Conservation (phyloP, 441 rosid species). For the Bruguiera hainesii region DNA sequence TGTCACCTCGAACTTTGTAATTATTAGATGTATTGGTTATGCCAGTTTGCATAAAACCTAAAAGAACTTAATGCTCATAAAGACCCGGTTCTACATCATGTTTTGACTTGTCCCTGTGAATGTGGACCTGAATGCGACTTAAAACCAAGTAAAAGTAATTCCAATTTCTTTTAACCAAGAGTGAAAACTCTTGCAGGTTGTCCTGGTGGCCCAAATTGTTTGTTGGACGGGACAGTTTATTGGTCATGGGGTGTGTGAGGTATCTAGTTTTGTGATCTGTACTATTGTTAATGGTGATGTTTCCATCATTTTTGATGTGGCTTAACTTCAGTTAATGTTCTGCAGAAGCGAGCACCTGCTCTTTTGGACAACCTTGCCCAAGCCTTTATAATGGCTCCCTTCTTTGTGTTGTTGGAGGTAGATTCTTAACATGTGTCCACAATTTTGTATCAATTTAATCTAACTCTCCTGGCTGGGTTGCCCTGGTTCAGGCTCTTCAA, state of each 20-base stretch:
- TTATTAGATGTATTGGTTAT: background rate
- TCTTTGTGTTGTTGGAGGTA: conserved; percentile 68
- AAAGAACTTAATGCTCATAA: background rate
- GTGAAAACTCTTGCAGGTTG: conserved; percentile 35
- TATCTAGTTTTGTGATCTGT: conserved; percentile 18
- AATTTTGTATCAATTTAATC: background rate
- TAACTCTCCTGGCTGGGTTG: conserved; percentile 9
- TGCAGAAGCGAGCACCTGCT: conserved; percentile 66
- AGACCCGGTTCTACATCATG: background rate
- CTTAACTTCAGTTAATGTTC: conserved; percentile 6
- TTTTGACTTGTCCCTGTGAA: background rate
- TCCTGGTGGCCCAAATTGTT: conserved; percentile 45
- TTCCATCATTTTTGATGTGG: background rate
- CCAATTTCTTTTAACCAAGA: background rate
- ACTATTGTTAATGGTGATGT: background rate
- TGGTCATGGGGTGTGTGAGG: conserved; percentile 68
- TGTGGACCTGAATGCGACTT: background rate
- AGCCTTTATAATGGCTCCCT: conserved; percentile 68
- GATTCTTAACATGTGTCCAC: conserved; percentile 1
- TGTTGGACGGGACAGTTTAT: conserved; percentile 70
- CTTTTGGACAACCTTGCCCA: conserved; percentile 56
- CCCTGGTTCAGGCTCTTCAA: conserved; percentile 45
- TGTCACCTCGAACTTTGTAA: background rate
- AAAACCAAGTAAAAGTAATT: background rate
- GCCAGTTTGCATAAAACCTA: too few relatives aligned